Evolutionary conservation across 768 basidiomycete genomes (phyloP), one percentile per base, ranked within the genome.

Genomic region (Calvatia gigantea): DNA sequence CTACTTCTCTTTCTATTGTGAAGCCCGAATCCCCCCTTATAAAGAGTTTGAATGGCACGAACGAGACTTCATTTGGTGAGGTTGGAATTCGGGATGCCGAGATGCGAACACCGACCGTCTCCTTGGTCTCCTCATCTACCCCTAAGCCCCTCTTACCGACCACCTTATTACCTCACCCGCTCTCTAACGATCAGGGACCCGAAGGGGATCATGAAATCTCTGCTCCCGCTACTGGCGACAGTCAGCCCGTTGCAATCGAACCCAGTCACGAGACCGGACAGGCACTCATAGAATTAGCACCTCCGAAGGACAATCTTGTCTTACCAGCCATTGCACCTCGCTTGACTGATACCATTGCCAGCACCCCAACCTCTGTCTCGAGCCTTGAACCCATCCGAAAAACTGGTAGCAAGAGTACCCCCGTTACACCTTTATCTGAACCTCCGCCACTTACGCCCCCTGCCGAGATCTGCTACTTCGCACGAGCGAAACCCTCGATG

Each of bases 401-500:
- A 4, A 32, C 19, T 19, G 21, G 14, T 6, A 46, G 31, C 21
- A 56, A 49, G 27, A 49, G 39, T 27, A 33, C 39, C 3, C 46
- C 38, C 17, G 19, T 29, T 11, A 41, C 37, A 8, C 29, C 47
- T 0, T 42, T 27, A 33, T 14, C 14, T 12, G 29, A 28, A 25
- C 31, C 38, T 33, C 19, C 38, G 6, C 9, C 35, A 25, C 19
- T 47, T 23, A 12, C 32, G 6, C 15, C 37, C 28, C 32, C 48
- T 12, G 27, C 46, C 4, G 33, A 63, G 46, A 71, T 76, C 23
- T 74, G 78, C 32, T 78, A 79, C 9, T 62, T 62, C 5, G 57
- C 73, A 21, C 62, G 69, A 5, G 69, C 75, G 21, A 73, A 75
- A 33, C 79, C 73, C 47, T 76, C 81, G 9, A 73, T 81, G 6